Evolutionary conservation across 164 flowering plant genomes (phyloP), one percentile per base, ranked within the genome.

Genomic region (Houttuynia cordata): DNA sequence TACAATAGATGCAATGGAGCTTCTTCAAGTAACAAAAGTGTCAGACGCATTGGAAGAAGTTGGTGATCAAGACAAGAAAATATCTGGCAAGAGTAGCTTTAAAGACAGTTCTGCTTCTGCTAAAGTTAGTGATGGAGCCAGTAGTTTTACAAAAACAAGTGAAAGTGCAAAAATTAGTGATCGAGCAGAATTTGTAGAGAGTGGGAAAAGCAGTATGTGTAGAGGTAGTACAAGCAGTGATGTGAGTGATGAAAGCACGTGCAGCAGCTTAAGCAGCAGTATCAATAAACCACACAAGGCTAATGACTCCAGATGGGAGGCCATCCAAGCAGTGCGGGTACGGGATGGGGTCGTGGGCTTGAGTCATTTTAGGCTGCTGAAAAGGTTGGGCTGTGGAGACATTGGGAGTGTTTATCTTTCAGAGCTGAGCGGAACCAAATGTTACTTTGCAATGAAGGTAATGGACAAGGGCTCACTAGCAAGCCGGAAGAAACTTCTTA

Each of bases 381-480:
- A 85, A 76, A 74, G 85, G 74, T 76, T 90, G 70, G 97, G 97
- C 3, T 83, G 95, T 73, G 97, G 97, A 57, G 97, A 90, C 68
- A 87, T 90, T 62, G 97, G 97, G 23, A 89, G 90, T 65, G 96
- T 88, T n/a, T 83, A 84, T 59, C 78, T 88, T 24, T 81, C 96
- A 3, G 97, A 90, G 76, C 70, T 90, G 74, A 81, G 79, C 70
- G 97, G 91, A 52, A 85, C 91, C 0, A 84, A 84, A 64, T 72
- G 82, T 68, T 80, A 84, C 62, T 88, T 88, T 72, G 92, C 96
- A 7, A 88, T 88, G 88, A 87, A 87, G 77, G 91, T 87, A 24
- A 87, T 87, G 95, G 91, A 87, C 71, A 87, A 87, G 66, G 80
- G 71, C 17, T 79, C 92, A 56, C 65, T 86, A 41, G 92, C 92